Conservation (phyloP, 2,329 filamentous ascomycete genomes). For the Colletotrichum siamense region DNA sequence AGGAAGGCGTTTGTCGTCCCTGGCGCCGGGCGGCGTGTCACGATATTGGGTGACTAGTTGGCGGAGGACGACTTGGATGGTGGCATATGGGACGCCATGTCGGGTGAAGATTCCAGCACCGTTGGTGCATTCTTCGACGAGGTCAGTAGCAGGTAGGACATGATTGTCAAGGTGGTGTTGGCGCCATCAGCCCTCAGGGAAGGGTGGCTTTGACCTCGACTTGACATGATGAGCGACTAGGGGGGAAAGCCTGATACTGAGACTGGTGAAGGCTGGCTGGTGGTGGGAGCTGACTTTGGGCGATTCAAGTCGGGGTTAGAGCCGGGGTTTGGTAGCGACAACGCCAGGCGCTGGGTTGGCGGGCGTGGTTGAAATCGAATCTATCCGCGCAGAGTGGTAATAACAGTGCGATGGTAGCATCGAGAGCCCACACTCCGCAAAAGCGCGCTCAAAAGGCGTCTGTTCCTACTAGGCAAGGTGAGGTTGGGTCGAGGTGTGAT, state of each 20-base stretch:
- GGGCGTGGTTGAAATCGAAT: not conserved
- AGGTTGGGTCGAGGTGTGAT: not conserved
- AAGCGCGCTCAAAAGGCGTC: not conserved
- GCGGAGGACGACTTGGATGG: not conserved
- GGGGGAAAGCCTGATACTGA: not conserved
- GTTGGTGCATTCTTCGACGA: not conserved
- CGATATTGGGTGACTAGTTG: not conserved
- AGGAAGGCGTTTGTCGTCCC: not conserved
- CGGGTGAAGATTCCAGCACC: not conserved
- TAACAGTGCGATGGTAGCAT: not conserved
- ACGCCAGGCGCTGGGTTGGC: not conserved
- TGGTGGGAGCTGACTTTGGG: not conserved
- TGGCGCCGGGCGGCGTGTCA: not conserved
- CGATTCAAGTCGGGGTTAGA: not conserved
- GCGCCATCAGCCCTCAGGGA: not conserved
- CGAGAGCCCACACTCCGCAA: not conserved
- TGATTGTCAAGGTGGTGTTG: not conserved
- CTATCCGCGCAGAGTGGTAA: not conserved
- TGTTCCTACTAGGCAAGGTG: not conserved
- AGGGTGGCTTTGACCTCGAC: conserved; percentile 4
- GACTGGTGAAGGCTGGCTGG: not conserved
- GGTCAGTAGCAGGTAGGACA: not conserved
- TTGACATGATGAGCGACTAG: not conserved
- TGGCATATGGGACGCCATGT: not conserved
- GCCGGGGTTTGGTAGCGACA: not conserved